phyloP scores from a whole-genome alignment of 176 grass and related monocot genomes.

The Chrysopogon serrulatus region DNA sequence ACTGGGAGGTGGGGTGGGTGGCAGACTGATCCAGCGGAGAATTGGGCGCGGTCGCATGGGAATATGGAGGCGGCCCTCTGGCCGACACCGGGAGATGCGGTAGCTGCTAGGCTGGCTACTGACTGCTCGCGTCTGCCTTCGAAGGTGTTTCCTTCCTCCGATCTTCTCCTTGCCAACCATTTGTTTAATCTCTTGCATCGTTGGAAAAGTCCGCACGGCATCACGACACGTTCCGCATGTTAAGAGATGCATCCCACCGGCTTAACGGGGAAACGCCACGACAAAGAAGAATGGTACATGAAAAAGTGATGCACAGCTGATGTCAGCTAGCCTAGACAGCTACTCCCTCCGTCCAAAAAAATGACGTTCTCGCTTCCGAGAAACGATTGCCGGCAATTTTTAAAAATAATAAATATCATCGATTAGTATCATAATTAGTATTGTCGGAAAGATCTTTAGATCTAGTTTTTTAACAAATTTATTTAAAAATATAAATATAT shows the following conservation, averaged over 20 bases:
- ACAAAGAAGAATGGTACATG: neutral
- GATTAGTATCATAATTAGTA: too few species aligned
- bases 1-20: neutral
- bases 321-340: too few species aligned
- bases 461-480: too few species aligned
- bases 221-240: neutral
- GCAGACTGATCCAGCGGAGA: neutral
- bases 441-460: too few species aligned
- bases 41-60: neutral
- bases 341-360: too few species aligned
- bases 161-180: neutral
- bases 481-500: too few species aligned
- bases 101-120: neutral
- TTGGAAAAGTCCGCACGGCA: neutral
- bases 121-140: conserved; percentile 1
- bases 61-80: neutral
- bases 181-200: neutral
- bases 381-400: too few species aligned
- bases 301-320: neutral
- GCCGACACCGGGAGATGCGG: neutral
- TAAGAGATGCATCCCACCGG: neutral
- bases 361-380: too few species aligned
- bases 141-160: neutral
- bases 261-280: neutral
- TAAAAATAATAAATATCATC: too few species aligned